Evolutionary conservation across 1,284 basidiomycete species (phyloP).

Genomic region (Ceratobasidium sp.): DNA sequence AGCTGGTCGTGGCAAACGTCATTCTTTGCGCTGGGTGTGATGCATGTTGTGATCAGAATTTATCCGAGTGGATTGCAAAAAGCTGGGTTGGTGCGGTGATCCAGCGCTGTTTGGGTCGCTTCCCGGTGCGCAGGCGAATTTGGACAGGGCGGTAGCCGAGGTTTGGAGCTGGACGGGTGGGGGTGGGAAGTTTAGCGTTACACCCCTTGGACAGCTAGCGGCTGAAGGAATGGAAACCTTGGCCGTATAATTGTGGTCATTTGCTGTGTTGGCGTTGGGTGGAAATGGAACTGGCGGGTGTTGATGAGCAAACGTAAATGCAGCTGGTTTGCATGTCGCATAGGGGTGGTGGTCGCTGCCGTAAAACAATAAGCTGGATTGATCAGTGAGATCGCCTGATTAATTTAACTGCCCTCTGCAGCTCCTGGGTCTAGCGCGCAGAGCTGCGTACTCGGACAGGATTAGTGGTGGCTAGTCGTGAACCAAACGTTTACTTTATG

Average conservation of each 20-base stretch:
- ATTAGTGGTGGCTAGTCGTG: too few relatives aligned
- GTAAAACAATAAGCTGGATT: background rate
- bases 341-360: conserved; percentile 47
- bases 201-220: conserved; percentile 23
- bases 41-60: conserved; percentile 51
- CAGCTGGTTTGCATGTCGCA: too few relatives aligned
- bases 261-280: conserved; percentile 6
- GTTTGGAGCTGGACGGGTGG: conserved; percentile 35
- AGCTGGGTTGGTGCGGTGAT: conserved; percentile 55
- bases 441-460: too few relatives aligned
- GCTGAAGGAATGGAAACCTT: conserved; percentile 29
- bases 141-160: conserved; percentile 55
- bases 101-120: conserved; percentile 50
- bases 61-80: conserved; percentile 19
- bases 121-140: conserved; percentile 52
- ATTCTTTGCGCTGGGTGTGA: conserved; percentile 57
- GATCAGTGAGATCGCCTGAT: background rate
- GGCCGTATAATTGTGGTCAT: conserved; percentile 34
- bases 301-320: background rate
- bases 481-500: too few relatives aligned
- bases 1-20: conserved; percentile 56
- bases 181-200: conserved; percentile 16
- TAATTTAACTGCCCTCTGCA: background rate
- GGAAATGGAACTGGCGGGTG: background rate
- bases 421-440: too few relatives aligned